Conservation (phyloP, 495 filamentous ascomycete genomes). For the Astrothelium macrocarpum region DNA sequence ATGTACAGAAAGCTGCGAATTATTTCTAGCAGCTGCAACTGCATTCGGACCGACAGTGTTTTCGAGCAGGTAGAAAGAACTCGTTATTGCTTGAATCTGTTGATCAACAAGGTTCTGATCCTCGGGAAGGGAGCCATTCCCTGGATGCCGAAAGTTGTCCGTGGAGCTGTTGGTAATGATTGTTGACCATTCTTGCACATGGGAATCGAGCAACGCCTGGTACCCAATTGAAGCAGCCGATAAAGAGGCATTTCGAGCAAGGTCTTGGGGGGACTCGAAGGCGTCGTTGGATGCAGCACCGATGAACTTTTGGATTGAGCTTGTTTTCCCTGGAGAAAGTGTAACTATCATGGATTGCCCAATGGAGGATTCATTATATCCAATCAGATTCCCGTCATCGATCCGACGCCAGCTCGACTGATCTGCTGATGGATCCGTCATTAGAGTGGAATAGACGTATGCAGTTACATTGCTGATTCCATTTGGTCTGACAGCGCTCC, state of each 20-base stretch:
- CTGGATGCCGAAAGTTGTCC: conserved; percentile 49
- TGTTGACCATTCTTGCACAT: conserved; percentile 46
- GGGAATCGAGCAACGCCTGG: conserved; percentile 37
- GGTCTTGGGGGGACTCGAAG: conserved; percentile 42
- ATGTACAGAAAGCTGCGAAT: conserved; percentile 38
- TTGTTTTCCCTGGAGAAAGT: conserved; percentile 40
- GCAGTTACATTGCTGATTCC: conserved; percentile 49
- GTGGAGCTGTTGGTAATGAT: conserved; percentile 48
- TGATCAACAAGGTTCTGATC: conserved; percentile 50
- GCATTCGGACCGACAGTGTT: conserved; percentile 49
- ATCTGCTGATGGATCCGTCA: conserved; percentile 36
- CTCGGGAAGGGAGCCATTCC: conserved; percentile 49
- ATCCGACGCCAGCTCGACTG: conserved; percentile 37
- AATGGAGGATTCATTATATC: conserved; percentile 49
- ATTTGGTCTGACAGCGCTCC: conserved; percentile 47
- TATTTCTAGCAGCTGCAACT: conserved; percentile 25
- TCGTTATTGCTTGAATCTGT: conserved; percentile 56
- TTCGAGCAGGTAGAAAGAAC: conserved; percentile 60
- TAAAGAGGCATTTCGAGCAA: conserved; percentile 40
- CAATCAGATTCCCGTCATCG: conserved; percentile 38
- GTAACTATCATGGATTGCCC: conserved; percentile 45
- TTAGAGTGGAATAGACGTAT: conserved; percentile 46
- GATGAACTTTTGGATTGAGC: conserved; percentile 49
- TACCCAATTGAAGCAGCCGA: conserved; percentile 40
- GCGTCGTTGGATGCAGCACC: conserved; percentile 54